These are phyloP conservation scores for Graphilbum sp. DNA, from an alignment of 2,329 filamentous ascomycete species.

Conservation along the genomic window DNA sequence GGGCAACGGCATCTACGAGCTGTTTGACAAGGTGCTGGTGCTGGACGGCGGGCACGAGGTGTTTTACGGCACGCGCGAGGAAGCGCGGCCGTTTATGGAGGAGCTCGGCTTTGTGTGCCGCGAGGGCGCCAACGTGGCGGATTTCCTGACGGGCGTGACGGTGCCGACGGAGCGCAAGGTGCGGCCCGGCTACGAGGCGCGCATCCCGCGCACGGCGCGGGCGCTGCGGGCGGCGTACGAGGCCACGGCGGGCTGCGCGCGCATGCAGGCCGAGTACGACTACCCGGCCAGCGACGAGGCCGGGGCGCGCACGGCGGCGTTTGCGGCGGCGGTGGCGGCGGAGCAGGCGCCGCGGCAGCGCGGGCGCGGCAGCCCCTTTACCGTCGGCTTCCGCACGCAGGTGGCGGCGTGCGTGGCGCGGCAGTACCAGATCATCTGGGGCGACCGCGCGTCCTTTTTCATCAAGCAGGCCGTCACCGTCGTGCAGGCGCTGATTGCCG, in stretches of 20 bases:
- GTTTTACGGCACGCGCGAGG: slow-evolving; percentile 44
- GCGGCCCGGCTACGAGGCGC: slow-evolving; percentile 45
- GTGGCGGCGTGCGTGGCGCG: slow-evolving; percentile 52
- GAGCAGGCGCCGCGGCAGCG: slow-evolving; percentile 40
- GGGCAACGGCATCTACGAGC: slow-evolving; percentile 45
- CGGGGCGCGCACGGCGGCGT: slow-evolving; percentile 31
- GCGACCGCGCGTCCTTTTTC: slow-evolving; percentile 57
- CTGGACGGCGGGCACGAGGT: slow-evolving; percentile 51
- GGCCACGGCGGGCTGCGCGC: slow-evolving; percentile 29
- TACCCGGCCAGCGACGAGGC: slow-evolving; percentile 36
- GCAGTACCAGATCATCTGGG: slow-evolving; percentile 64
- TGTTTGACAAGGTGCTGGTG: slow-evolving; percentile 62
- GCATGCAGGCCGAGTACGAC: slow-evolving; percentile 38
- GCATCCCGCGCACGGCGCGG: slow-evolving; percentile 43
- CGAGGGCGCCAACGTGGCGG: slow-evolving; percentile 48
- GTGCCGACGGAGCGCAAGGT: slow-evolving; percentile 60
- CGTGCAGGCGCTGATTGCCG: slow-evolving; percentile 56
- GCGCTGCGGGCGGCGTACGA: slow-evolving; percentile 45
- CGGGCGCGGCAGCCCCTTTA: slow-evolving; percentile 26
- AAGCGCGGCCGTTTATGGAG: slow-evolving; percentile 49
- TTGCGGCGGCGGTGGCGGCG: slow-evolving; percentile 32
- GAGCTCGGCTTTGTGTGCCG: slow-evolving; percentile 48
- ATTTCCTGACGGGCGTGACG: slow-evolving; percentile 64
- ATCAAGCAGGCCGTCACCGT: slow-evolving; percentile 70
- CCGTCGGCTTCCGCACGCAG: slow-evolving; percentile 49